phyloP scores from a whole-genome alignment of 2,329 filamentous ascomycete species.

The Microsporum audouinii region DNA sequence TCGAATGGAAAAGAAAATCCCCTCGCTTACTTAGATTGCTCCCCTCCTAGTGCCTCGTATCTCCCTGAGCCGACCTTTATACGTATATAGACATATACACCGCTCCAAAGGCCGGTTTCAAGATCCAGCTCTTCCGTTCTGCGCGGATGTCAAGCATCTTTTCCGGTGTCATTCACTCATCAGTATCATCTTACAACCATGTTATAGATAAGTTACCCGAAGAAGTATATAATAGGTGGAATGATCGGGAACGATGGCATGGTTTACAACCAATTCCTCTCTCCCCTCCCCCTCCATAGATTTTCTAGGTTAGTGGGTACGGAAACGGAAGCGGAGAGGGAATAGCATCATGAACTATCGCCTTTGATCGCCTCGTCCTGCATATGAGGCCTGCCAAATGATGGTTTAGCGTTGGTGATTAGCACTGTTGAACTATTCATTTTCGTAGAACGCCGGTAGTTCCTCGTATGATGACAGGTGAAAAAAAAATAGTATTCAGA shows the following conservation, averaged over 20 bases:
- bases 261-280: not conserved
- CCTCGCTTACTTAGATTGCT: constrained; percentile 3
- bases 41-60: not conserved
- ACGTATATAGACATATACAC: not conserved
- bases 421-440: not conserved
- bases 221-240: not conserved
- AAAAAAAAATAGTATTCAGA: not conserved
- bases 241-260: not conserved
- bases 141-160: not conserved
- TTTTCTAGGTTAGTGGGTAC: not conserved
- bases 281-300: not conserved
- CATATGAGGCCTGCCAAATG: not conserved
- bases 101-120: not conserved
- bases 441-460: not conserved
- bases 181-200: not conserved
- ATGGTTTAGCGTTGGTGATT: constrained; percentile 1
- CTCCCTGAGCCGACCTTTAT: not conserved
- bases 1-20: not conserved
- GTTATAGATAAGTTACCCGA: not conserved
- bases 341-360: constrained; percentile 1
- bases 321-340: not conserved
- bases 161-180: not conserved
- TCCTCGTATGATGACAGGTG: not conserved
- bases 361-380: constrained; percentile 1
- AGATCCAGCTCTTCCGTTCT: not conserved